These are phyloP conservation scores for Boletellus emodensis DNA, from an alignment of 768 basidiomycete species.

Conservation along the genomic window DNA sequence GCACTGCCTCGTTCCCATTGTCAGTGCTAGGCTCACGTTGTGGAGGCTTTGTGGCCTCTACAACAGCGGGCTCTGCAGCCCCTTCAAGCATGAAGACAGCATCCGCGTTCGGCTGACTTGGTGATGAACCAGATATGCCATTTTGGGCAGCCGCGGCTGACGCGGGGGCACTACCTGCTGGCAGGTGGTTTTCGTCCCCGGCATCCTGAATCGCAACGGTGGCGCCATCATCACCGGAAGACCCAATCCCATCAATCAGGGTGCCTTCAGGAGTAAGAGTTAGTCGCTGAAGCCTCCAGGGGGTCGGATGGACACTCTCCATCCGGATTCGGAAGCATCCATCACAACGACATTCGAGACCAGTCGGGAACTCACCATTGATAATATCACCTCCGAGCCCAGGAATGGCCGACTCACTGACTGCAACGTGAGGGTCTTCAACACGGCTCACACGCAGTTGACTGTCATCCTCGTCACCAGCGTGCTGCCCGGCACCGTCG, in stretches of 20 bases:
- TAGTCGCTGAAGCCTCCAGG: slow-evolving; percentile 51
- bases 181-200: slow-evolving; percentile 16
- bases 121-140: slow-evolving; percentile 5
- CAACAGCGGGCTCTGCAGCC: slow-evolving; percentile 12
- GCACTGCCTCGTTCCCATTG: slow-evolving; percentile 15
- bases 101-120: slow-evolving; percentile 21
- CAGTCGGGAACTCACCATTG: slow-evolving; percentile 52
- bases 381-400: slow-evolving; percentile 31
- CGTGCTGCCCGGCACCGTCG: slow-evolving; percentile 47
- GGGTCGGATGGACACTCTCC: slow-evolving; percentile 36
- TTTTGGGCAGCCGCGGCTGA: slow-evolving; percentile 14
- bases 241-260: slow-evolving; percentile 35
- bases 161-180: slow-evolving; percentile 25
- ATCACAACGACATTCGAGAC: slow-evolving; percentile 36
- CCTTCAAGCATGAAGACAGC: slow-evolving; percentile 20
- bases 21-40: slow-evolving; percentile 14
- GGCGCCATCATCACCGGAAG: slow-evolving; percentile 28
- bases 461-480: slow-evolving; percentile 44
- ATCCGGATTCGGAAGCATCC: slow-evolving; percentile 41
- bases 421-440: slow-evolving; percentile 37
- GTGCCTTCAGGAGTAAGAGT: slow-evolving; percentile 43
- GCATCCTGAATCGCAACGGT: slow-evolving; percentile 12
- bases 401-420: slow-evolving; percentile 31
- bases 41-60: slow-evolving; percentile 20
- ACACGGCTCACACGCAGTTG: slow-evolving; percentile 41